phyloP scores from a whole-genome alignment of 116 monocot genomes.

The Papilionanthe hybrid region DNA sequence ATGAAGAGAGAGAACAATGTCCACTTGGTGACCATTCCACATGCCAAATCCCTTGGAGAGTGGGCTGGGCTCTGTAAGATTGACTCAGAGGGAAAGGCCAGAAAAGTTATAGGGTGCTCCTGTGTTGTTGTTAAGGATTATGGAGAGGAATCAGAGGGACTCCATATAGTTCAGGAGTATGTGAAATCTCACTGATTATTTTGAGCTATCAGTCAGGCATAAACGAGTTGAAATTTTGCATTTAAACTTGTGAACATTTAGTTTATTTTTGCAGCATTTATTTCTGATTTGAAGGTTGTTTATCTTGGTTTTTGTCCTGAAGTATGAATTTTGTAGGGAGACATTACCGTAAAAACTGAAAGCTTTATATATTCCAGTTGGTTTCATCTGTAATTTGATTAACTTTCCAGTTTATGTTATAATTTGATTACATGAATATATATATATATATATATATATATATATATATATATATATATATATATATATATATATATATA shows the following conservation, averaged over 20 bases:
- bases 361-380: too few relatives aligned
- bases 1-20: conserved; percentile 88
- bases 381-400: too few relatives aligned
- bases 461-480: too few relatives aligned
- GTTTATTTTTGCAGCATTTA: neutral
- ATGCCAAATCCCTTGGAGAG: conserved; percentile 72
- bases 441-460: too few relatives aligned
- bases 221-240: neutral
- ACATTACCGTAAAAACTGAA: too few relatives aligned
- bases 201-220: neutral
- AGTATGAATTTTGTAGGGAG: neutral
- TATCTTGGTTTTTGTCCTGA: neutral
- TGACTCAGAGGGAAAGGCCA: conserved; percentile 88
- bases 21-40: conserved; percentile 65
- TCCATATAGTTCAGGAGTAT: conserved; percentile 71
- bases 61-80: conserved; percentile 95
- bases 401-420: too few relatives aligned
- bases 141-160: conserved; percentile 77
- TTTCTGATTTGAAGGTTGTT: neutral
- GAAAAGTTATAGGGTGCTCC: conserved; percentile 87
- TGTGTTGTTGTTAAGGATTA: conserved; percentile 90
- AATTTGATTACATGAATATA: too few relatives aligned
- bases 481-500: too few relatives aligned
- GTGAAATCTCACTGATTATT: conserved; percentile 29
- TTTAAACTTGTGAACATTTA: neutral